phyloP scores from a whole-genome alignment of 345 rosid genomes.

The Salix exigua region DNA sequence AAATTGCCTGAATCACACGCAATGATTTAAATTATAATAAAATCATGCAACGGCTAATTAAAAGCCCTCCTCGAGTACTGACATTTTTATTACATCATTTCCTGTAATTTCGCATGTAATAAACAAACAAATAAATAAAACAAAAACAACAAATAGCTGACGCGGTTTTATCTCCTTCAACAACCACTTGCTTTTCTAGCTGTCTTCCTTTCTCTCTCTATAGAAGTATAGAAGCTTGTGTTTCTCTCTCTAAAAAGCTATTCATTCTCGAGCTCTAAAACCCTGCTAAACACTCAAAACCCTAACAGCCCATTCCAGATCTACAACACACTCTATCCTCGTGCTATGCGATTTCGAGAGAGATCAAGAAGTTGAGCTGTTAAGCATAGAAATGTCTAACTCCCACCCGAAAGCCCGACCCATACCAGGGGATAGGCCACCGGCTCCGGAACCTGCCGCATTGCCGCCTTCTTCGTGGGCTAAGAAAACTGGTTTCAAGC shows the following conservation, averaged over 20 bases:
- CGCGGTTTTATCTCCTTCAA: conserved; percentile 25
- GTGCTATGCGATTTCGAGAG: background rate
- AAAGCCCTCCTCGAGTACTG: background rate
- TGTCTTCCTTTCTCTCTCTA: conserved; percentile 6
- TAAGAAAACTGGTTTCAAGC: conserved; percentile 82
- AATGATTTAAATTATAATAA: too few relatives aligned
- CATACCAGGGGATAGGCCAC: conserved; percentile 69
- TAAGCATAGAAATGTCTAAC: conserved; percentile 44
- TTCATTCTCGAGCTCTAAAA: background rate
- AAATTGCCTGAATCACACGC: too few relatives aligned
- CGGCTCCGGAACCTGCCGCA: conserved; percentile 68
- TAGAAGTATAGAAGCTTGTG: background rate
- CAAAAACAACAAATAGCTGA: background rate
- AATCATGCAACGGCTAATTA: background rate
- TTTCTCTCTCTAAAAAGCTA: background rate
- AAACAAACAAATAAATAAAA: background rate
- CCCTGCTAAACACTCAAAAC: conserved; percentile 11
- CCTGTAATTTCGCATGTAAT: background rate
- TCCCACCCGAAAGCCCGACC: conserved; percentile 68
- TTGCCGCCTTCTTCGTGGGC: conserved; percentile 96
- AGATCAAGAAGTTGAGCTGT: conserved; percentile 9
- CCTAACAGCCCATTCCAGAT: conserved; percentile 25
- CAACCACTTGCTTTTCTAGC: background rate
- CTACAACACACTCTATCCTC: background rate
- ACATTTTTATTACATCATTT: background rate